Percentiles rank a stretch among this genome's conserved stretches.
Evolutionary conservation across 371 early-diverging fungal species (phyloP).

Genomic region (Nosema bombycis): DNA sequence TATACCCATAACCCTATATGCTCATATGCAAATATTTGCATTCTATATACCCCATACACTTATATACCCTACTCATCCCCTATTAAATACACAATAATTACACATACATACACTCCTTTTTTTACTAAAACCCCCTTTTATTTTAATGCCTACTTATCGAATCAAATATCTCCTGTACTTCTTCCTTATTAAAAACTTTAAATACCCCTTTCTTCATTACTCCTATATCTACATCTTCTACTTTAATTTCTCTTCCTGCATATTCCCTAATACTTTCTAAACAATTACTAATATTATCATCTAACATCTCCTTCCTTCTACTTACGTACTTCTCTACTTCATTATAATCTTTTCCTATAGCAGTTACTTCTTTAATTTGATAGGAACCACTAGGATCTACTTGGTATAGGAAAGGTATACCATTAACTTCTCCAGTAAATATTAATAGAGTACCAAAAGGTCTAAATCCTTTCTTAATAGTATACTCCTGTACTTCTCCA

Average conservation of each 20-base stretch:
- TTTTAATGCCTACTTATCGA: constrained; percentile 29
- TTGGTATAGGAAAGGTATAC: constrained; percentile 52
- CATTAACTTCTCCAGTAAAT: constrained; percentile 48
- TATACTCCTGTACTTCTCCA: constrained; percentile 60
- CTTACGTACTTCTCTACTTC: constrained; percentile 51
- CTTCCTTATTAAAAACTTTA: constrained; percentile 42
- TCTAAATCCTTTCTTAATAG: constrained; percentile 62
- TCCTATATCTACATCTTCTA: constrained; percentile 56
- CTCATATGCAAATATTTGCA: not conserved
- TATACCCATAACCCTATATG: not conserved
- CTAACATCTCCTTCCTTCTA: constrained; percentile 48
- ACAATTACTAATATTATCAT: constrained; percentile 58
- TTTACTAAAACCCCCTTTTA: constrained; percentile 3
- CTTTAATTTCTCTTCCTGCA: constrained; percentile 34
- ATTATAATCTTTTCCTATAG: constrained; percentile 55
- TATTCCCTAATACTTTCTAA: constrained; percentile 50
- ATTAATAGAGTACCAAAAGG: constrained; percentile 64
- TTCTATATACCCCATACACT: not conserved
- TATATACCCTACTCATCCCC: not conserved
- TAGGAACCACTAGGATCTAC: constrained; percentile 65
- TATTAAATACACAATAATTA: not conserved
- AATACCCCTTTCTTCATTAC: constrained; percentile 39
- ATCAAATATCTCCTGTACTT: constrained; percentile 59
- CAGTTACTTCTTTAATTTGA: constrained; percentile 27
- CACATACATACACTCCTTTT: not conserved